Conservation (phyloP, 2,329 filamentous ascomycete species). For the Trichoderma harzianum region DNA sequence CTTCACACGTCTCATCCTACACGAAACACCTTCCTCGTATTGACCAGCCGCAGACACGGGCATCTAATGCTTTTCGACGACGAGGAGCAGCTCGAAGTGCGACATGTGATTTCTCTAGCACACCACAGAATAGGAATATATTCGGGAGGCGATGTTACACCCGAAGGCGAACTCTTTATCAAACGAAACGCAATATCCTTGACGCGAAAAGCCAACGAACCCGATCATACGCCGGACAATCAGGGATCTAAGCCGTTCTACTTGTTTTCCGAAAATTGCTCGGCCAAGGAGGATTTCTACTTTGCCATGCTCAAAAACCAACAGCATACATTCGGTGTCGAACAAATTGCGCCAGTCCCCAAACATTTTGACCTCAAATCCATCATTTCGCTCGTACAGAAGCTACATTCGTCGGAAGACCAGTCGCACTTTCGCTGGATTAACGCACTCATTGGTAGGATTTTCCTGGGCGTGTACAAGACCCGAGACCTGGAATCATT, state of each 20-base stretch:
- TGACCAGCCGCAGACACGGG: slow-evolving; percentile 63
- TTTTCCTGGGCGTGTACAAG: slow-evolving; percentile 85
- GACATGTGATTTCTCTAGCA: slow-evolving; percentile 89
- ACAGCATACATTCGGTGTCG: slow-evolving; percentile 60
- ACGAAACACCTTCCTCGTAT: not conserved
- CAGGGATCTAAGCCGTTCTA: slow-evolving; percentile 78
- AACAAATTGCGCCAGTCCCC: slow-evolving; percentile 58
- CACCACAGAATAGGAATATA: slow-evolving; percentile 85
- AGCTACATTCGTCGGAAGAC: slow-evolving; percentile 86
- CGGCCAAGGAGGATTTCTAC: slow-evolving; percentile 98
- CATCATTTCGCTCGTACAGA: slow-evolving; percentile 85
- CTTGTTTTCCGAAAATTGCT: slow-evolving; percentile 91
- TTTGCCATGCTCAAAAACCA: slow-evolving; percentile 86
- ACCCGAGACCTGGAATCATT: slow-evolving; percentile 77
- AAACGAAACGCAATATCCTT: slow-evolving; percentile 88
- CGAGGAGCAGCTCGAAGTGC: slow-evolving; percentile 88
- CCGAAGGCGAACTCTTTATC: slow-evolving; percentile 92
- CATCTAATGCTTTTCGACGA: slow-evolving; percentile 98
- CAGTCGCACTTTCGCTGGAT: slow-evolving; percentile 89
- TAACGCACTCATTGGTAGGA: slow-evolving; percentile 82
- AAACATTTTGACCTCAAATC: slow-evolving; percentile 78
- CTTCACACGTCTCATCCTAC: not conserved
- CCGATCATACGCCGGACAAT: slow-evolving; percentile 53
- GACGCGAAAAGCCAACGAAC: slow-evolving; percentile 57
- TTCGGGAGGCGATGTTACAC: slow-evolving; percentile 71